Evolutionary conservation across 73 alveolate genomes (phyloP).

Genomic region (Tetrahymena thermophila): DNA sequence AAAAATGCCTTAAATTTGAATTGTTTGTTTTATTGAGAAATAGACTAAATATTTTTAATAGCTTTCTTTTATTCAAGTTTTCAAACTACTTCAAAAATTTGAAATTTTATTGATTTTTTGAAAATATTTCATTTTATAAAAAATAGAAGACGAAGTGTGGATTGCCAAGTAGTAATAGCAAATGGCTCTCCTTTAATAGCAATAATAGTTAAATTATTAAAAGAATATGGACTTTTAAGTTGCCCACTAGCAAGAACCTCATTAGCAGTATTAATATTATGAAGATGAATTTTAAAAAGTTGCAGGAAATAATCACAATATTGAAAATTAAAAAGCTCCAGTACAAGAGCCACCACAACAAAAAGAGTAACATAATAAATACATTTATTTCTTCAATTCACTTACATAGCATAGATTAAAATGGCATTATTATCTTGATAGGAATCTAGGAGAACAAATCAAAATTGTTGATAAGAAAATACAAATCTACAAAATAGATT

Average conservation of each 20-base stretch:
- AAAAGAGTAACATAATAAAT: not conserved
- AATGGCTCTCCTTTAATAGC: not conserved
- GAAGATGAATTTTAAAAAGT: not conserved
- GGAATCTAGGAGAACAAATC: not conserved
- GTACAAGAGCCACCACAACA: not conserved
- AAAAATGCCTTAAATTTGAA: no score
- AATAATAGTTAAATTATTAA: not conserved
- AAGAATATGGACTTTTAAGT: not conserved
- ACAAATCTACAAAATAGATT: not conserved
- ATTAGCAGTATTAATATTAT: not conserved
- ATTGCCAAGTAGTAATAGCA: not conserved
- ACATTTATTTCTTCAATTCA: not conserved
- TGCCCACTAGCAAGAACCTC: not conserved
- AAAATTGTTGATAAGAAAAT: no score
- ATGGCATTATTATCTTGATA: not conserved
- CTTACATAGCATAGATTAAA: not conserved
- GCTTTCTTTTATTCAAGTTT: not conserved
- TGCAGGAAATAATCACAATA: not conserved
- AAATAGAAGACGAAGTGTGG: not conserved
- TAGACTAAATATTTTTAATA: not conserved
- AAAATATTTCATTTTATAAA: not conserved
- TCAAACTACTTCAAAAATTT: not conserved
- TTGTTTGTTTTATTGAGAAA: no score
- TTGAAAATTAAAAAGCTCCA: not conserved
- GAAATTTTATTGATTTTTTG: not conserved